Evolutionary conservation across 2,329 filamentous ascomycete species (phyloP), one percentile per base, ranked within the genome.

Genomic region (Fusarium liriodendri): DNA sequence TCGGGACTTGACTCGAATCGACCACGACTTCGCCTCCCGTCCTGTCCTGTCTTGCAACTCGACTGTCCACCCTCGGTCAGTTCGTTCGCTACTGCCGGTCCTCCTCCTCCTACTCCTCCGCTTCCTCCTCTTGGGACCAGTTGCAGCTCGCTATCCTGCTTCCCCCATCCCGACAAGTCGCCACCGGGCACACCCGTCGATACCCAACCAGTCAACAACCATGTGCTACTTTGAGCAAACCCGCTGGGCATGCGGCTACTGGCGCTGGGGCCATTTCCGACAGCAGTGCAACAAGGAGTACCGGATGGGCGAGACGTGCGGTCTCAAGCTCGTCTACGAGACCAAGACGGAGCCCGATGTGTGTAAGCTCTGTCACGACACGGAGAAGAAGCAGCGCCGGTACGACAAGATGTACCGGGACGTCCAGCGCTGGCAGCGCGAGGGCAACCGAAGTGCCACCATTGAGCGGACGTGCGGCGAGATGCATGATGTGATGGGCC

Each of bases 151-250:
- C 18, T 50, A 50, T 54, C 50, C 47, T 52, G 47, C 65, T 64
- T 50, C 47, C 59, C 25, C 25, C 38, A 47, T 59, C 63, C 65
- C 54, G 54, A 66, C 20, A 38, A 62, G 58, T 69, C 59, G 64
- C 59, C 71, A 63, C 66, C 63, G 50, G 61, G 37, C 62, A 60
- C 55, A 54, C 59, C 65, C 69, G 65, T 69, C 50, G 69, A 72
- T 67, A 69, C 64, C 71, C 73, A 73, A 76, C 67, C 64, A 52
- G 33, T 42, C 67, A 64, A 63, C 64, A 66, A 88, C 81, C 77
- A 98, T 98, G 96, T 98, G 96, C 87, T 98, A 97, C 88, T 98
- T 95, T 87, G 95, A 98, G 80, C 93, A 96, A 84, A 95, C 93
- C 83, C 89, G 91, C 78, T 98, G 94, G 89, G 84, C 84, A 67